Base-by-base conservation (phyloP, 768 basidiomycete species). In the Psilocybe tampanensis region DNA sequence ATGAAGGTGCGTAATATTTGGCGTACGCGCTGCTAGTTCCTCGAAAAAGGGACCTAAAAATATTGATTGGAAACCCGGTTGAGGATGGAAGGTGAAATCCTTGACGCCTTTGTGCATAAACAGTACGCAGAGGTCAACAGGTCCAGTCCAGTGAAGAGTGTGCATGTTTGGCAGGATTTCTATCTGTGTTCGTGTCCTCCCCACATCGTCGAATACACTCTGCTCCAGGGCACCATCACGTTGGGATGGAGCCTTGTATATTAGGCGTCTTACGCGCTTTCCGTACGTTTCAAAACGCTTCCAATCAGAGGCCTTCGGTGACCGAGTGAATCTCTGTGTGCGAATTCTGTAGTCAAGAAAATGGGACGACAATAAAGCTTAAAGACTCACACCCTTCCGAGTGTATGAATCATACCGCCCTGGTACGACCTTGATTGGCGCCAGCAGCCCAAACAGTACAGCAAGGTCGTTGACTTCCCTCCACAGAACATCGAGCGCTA, bases 401-500 rank as follows among this genome's bases (percentile, higher is more conserved):
- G 56, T n/a, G n/a, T n/a, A n/a, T n/a, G n/a, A n/a, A n/a, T 55
- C 1, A 50, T 56, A n/a, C n/a, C n/a, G n/a, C 24, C 43, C 56
- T 8, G 22, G 12, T 9, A 29, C 42, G 21, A 34, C 21, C 12
- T 64, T 58, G 53, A 85, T 69, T 0, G 85, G 83, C 11, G 77
- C 77, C 11, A 88, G 74, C 3, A 85, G 55, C 12, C 67, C 61
- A 59, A 88, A 80, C 8, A 88, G 71, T 9, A 69, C 71, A 24
- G 68, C 49, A 1, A 84, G 66, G 57, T 81, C 74, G 49, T 74
- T 68, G 6, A 86, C 77, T 1, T 84, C 77, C 51, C 70, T 74
- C 87, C 87, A 89, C 0, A 88, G 65, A n/a, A 71, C 63, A 63
- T 86, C 81, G 54, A 88, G 67, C 1, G 85, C 82, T 22, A 83